These are phyloP conservation scores for Cryptococcus sp. DNA, from an alignment of 1,284 basidiomycete species.

Conservation along the genomic window DNA sequence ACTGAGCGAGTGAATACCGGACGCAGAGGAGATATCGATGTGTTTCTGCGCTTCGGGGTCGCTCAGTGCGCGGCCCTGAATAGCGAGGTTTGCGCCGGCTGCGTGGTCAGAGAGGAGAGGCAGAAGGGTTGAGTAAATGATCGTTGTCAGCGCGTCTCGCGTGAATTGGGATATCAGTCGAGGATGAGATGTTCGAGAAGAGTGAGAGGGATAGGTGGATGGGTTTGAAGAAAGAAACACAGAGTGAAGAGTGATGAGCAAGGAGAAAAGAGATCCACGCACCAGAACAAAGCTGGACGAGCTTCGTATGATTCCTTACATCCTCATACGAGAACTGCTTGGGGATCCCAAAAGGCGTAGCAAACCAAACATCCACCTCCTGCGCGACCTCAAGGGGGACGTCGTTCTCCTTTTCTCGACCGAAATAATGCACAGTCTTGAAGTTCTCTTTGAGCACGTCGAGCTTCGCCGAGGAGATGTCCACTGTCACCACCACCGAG, in stretches of 20 bases:
- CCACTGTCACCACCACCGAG: conserved; percentile 20
- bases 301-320: conserved; percentile 22
- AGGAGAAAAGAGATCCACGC: conserved; percentile 11
- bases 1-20: conserved; percentile 45
- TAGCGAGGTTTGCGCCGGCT: conserved; percentile 45
- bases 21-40: conserved; percentile 38
- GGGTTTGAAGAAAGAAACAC: too few relatives aligned
- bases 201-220: not conserved
- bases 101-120: not conserved
- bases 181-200: not conserved
- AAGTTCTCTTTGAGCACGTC: conserved; percentile 34
- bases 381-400: conserved; percentile 19
- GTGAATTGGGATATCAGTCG: not conserved
- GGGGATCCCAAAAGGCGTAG: conserved; percentile 28
- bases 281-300: conserved; percentile 47
- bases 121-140: too few relatives aligned
- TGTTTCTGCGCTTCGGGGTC: conserved; percentile 29
- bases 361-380: conserved; percentile 40
- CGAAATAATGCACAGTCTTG: conserved; percentile 39
- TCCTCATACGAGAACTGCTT: conserved; percentile 23
- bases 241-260: too few relatives aligned
- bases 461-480: conserved; percentile 26
- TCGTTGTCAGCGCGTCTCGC: not conserved
- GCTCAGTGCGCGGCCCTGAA: conserved; percentile 29
- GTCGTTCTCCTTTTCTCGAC: not conserved